Percentiles rank a stretch among this genome's conserved stretches.
These are phyloP conservation scores for Aspergillus felis DNA, from an alignment of 2,329 filamentous ascomycete species.

Conservation along the genomic window DNA sequence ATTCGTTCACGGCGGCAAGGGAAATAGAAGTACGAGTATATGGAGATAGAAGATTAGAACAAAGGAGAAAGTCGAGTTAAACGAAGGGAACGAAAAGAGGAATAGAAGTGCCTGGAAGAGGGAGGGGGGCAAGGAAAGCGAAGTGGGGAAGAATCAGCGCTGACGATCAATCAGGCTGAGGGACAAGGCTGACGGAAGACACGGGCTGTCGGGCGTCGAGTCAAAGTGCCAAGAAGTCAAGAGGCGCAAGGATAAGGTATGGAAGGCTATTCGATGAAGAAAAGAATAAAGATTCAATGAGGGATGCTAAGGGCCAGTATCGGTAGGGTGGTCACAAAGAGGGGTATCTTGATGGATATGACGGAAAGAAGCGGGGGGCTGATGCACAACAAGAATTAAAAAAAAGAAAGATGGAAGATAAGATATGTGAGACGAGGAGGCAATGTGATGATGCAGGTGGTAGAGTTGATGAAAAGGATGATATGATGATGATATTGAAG, in stretches of 20 bases:
- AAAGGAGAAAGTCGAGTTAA: conserved; percentile 1
- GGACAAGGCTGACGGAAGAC: conserved; percentile 1
- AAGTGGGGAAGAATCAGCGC: conserved; percentile 10
- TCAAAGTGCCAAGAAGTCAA: not conserved
- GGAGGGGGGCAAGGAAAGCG: conserved; percentile 7
- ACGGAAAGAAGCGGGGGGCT: too few species aligned
- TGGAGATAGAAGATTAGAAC: not conserved
- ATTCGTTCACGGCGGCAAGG: conserved; percentile 1
- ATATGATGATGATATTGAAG: not conserved
- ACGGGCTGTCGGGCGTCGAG: not conserved
- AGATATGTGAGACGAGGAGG: too few species aligned
- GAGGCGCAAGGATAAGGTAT: not conserved
- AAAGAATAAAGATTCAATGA: too few species aligned
- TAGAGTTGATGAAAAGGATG: not conserved
- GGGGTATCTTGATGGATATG: too few species aligned
- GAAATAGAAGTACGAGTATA: conserved; percentile 3
- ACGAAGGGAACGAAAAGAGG: conserved; percentile 1
- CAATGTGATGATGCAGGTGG: not conserved
- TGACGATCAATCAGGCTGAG: conserved; percentile 2
- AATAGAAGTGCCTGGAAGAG: not conserved
- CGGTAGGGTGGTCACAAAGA: too few species aligned
- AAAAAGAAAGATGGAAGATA: too few species aligned
- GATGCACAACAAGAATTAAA: too few species aligned
- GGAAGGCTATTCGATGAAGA: too few species aligned
- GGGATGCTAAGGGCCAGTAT: too few species aligned